Evolutionary conservation across 345 rosid genomes (phyloP).

Genomic region (Iberis pinnata): DNA sequence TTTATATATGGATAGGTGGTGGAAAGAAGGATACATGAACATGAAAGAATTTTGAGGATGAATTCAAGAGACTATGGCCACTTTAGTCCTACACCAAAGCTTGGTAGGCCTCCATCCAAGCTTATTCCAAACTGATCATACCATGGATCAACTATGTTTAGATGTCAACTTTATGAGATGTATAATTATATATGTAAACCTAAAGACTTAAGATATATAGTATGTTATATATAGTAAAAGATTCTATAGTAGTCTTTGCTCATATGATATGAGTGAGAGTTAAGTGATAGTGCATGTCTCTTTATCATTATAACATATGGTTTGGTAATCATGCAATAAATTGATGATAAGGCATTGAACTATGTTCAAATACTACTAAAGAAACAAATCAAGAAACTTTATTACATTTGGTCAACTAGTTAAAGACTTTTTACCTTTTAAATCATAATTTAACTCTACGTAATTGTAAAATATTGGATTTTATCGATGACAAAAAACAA

Average conservation of each 20-base stretch:
- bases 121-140: slow-evolving; percentile 72
- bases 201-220: slow-evolving; percentile 18
- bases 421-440: too few relatives aligned
- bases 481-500: too few relatives aligned
- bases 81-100: slow-evolving; percentile 59
- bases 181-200: slow-evolving; percentile 17
- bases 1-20: slow-evolving; percentile 21
- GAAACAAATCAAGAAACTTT: not conserved
- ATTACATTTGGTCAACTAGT: slow-evolving; percentile 1
- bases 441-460: too few relatives aligned
- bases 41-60: slow-evolving; percentile 55
- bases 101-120: slow-evolving; percentile 87
- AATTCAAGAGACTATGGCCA: slow-evolving; percentile 72
- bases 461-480: too few relatives aligned
- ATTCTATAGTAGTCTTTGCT: slow-evolving; percentile 8
- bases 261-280: not conserved
- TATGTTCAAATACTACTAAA: not conserved
- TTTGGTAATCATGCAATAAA: not conserved
- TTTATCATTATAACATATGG: slow-evolving; percentile 8
- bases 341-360: not conserved
- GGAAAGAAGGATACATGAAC: slow-evolving; percentile 39
- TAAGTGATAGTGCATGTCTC: slow-evolving; percentile 9
- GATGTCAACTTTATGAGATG: slow-evolving; percentile 14
- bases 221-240: slow-evolving; percentile 10
- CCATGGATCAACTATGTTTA: slow-evolving; percentile 10